Evolutionary conservation across 2,329 filamentous ascomycete species (phyloP).

Genomic region (Alternaria burnsii): DNA sequence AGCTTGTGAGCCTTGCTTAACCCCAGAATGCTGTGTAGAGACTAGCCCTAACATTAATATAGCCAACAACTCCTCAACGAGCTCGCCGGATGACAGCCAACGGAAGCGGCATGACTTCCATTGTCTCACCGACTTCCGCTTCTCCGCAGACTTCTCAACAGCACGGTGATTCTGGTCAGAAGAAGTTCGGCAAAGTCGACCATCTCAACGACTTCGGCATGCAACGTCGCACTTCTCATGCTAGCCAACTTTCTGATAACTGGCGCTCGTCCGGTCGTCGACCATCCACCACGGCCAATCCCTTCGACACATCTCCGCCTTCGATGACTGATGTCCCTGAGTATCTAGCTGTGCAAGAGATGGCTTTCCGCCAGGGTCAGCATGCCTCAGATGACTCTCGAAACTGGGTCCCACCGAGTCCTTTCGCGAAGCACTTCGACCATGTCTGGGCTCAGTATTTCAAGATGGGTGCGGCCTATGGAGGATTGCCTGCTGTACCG

Average conservation of each 20-base stretch:
- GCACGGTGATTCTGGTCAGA: slow-evolving; percentile 15
- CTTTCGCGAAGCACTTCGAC: slow-evolving; percentile 27
- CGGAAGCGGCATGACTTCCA: not conserved
- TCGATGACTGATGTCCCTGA: slow-evolving; percentile 30
- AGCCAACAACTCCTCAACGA: slow-evolving; percentile 14
- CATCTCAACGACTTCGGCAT: not conserved
- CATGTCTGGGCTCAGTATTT: slow-evolving; percentile 31
- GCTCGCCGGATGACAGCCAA: not conserved
- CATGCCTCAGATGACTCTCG: slow-evolving; percentile 16
- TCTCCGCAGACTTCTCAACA: slow-evolving; percentile 8
- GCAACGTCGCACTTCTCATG: slow-evolving; percentile 11
- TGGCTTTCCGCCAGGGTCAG: slow-evolving; percentile 37
- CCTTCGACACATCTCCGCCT: not conserved
- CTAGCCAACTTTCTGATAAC: slow-evolving; percentile 8
- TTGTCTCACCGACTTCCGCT: slow-evolving; percentile 1
- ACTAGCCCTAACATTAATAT: not conserved
- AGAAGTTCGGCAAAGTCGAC: not conserved
- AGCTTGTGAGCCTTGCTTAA: slow-evolving; percentile 19
- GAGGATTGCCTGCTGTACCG: slow-evolving; percentile 10
- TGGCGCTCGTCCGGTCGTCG: slow-evolving; percentile 8
- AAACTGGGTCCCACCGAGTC: slow-evolving; percentile 23
- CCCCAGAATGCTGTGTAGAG: not conserved
- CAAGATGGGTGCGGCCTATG: slow-evolving; percentile 26
- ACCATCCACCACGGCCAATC: slow-evolving; percentile 8
- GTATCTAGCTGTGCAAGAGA: slow-evolving; percentile 31